Base-by-base conservation (phyloP, 306 rosid genomes). In the Luffa acutangula region DNA sequence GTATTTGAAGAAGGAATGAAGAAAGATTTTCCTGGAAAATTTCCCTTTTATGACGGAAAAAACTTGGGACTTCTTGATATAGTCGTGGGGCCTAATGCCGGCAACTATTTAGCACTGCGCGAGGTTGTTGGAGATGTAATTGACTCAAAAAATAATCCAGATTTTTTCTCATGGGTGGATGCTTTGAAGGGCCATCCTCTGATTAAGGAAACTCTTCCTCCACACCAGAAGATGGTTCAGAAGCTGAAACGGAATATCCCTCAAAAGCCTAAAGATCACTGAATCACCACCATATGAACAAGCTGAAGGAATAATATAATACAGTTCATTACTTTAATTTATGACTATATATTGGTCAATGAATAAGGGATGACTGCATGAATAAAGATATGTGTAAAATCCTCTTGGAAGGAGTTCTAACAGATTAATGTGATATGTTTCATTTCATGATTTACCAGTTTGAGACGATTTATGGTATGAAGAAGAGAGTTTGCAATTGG, bases 1-100 rank as follows among this genome's bases (percentile, higher is more conserved):
- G 89, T 70, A 14, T 86, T 90, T 54, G 83, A 82, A 79, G 82
- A 86, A 60, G 94, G 89, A 75, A 39, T 82, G 49, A 79, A 85
- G 73, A 62, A 59, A 31, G 87, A 83, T 83, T 83, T 84, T 59
- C 58, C 51, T 0, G 82, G 65, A 45, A 60, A 82, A 34, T 53
- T 77, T 11, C 77, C 63, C 18, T 82, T 71, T 46, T 80, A 62
- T 58, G 41, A 79, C 0, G 77, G 81, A 0, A 59, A 82, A 63
- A 78, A 56, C 46, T 54, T 85, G 65, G 89, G 86, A 64, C 48
- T 85, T 41, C 56, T 85, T 1, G 90, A 85, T 37, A 85, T 86
- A 31, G 80, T 85, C 54, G 90, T 85, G 11, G 87, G 89, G 21
- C 3, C 83, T 5, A 7, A 12, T 82, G 57, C 45, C 5, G 69